These are phyloP conservation scores for Ganoderma lucidum DNA, from an alignment of 1,284 basidiomycete genomes.

Conservation along the genomic window DNA sequence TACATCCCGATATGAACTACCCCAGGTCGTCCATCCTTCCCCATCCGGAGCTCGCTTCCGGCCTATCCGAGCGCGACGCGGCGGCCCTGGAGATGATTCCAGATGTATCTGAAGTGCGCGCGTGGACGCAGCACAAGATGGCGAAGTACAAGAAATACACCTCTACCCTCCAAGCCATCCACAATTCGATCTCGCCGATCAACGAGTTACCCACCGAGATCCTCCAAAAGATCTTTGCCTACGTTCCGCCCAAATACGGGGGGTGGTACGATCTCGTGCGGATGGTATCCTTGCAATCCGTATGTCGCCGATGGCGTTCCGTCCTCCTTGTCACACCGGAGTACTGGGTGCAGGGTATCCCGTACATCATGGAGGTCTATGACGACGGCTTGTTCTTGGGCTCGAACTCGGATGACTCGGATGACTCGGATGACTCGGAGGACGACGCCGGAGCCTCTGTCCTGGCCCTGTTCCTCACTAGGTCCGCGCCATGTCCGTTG, in stretches of 20 bases:
- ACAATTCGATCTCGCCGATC: not conserved
- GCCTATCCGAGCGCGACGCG: not conserved
- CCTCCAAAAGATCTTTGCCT: not conserved
- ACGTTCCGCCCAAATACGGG: not conserved
- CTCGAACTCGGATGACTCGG: not conserved
- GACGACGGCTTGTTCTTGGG: not conserved
- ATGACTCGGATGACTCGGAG: not conserved
- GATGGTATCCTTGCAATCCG: not conserved
- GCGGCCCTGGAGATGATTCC: not conserved
- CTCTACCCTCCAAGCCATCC: not conserved
- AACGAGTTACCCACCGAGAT: conserved; percentile 7
- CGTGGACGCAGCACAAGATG: not conserved
- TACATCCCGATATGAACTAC: not conserved
- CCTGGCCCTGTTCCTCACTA: not conserved
- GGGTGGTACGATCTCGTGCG: not conserved
- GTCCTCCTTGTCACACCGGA: not conserved
- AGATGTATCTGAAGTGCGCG: not conserved
- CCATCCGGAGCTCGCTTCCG: not conserved
- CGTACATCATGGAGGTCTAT: not conserved
- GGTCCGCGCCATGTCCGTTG: not conserved
- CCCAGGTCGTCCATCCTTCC: not conserved
- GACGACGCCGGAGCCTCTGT: too few relatives aligned
- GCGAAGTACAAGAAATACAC: not conserved
- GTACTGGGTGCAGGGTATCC: not conserved
- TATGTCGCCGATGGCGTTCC: conserved; percentile 10